These are phyloP conservation scores for Xylaria scruposa DNA, from an alignment of 495 filamentous ascomycete genomes.

Conservation along the genomic window DNA sequence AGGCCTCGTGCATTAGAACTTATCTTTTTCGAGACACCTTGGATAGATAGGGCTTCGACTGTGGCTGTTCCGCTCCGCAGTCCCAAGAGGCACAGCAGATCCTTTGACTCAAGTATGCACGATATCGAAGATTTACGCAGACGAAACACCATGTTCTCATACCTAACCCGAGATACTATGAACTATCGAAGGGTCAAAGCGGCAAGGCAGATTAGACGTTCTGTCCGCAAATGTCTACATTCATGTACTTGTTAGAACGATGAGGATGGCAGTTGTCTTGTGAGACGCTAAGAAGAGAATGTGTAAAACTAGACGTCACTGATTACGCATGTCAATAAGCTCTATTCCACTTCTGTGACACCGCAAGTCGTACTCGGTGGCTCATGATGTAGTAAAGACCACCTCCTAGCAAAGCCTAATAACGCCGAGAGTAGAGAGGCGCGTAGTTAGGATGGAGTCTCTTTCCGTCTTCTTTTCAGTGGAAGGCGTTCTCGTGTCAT, in stretches of 20 bases:
- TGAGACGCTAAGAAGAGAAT: background rate
- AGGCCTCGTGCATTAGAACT: slow-evolving; percentile 10
- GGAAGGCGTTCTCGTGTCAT: background rate
- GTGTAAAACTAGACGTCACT: background rate
- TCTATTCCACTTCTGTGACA: background rate
- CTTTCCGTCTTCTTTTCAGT: background rate
- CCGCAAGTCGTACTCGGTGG: background rate
- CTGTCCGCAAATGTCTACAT: background rate
- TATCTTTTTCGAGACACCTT: slow-evolving; percentile 16
- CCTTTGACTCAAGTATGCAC: slow-evolving; percentile 2
- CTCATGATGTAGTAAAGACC: background rate
- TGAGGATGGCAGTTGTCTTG: no score
- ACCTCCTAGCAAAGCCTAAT: background rate
- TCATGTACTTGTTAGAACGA: background rate
- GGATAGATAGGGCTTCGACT: background rate
- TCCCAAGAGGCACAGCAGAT: slow-evolving; percentile 2
- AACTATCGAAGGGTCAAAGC: background rate
- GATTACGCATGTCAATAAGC: background rate
- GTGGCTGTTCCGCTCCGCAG: background rate
- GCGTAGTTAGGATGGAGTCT: background rate
- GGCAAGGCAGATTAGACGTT: slow-evolving; percentile 13
- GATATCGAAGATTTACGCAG: background rate
- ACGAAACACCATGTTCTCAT: background rate
- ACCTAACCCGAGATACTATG: background rate
- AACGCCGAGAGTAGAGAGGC: background rate